Conservation (phyloP, 2,329 filamentous ascomycete genomes). For the Alternaria sp. region DNA sequence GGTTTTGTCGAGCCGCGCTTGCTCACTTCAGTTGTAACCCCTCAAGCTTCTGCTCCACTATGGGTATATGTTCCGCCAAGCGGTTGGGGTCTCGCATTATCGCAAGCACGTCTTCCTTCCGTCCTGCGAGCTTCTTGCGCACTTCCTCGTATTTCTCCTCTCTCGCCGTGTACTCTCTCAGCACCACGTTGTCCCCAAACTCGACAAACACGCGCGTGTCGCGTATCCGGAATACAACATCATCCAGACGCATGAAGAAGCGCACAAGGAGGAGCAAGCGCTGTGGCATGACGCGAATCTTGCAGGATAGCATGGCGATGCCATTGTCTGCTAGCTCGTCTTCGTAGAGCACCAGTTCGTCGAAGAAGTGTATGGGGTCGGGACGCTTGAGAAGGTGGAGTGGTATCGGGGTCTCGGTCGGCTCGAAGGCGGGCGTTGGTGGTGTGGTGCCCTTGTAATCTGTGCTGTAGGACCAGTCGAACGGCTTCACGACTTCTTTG, state of each 20-base stretch:
- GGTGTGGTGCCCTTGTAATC: conserved; percentile 77
- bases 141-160: conserved; percentile 82
- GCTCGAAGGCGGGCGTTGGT: conserved; percentile 48
- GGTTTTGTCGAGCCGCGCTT: neutral
- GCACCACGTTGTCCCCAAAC: conserved; percentile 77
- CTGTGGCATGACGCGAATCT: conserved; percentile 90
- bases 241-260: conserved; percentile 92
- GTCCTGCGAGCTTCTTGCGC: conserved; percentile 63
- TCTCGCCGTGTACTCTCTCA: conserved; percentile 88
- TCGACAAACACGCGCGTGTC: conserved; percentile 94
- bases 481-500: conserved; percentile 91
- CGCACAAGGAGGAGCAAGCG: conserved; percentile 83
- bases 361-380: conserved; percentile 95
- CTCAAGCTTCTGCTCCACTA: conserved; percentile 74
- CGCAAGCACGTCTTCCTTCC: conserved; percentile 74
- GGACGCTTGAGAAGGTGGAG: conserved; percentile 84
- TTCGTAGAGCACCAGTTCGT: conserved; percentile 95
- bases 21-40: conserved; percentile 49
- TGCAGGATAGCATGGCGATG: conserved; percentile 87
- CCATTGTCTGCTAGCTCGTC: conserved; percentile 98
- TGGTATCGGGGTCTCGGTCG: conserved; percentile 69
- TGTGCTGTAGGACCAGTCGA: conserved; percentile 98
- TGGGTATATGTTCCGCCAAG: conserved; percentile 63
- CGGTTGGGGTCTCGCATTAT: conserved; percentile 81
- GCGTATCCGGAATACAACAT: conserved; percentile 83